Evolutionary conservation across 2,329 filamentous ascomycete genomes (phyloP), one percentile per base, ranked within the genome.

Genomic region (Calonectria pseudoreteaudii): DNA sequence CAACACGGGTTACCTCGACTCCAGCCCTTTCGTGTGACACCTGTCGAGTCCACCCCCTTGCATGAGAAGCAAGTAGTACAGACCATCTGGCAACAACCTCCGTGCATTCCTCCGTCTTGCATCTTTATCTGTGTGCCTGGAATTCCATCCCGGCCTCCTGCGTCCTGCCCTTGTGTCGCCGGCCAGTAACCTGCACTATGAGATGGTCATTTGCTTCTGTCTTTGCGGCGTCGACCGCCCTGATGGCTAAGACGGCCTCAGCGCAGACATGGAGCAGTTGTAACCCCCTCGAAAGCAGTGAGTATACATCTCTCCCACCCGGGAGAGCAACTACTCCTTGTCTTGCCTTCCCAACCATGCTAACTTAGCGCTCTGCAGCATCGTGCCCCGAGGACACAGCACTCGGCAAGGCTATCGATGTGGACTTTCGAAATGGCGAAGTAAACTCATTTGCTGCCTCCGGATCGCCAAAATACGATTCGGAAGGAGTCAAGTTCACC

Each of bases 401-500:
- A 0, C 90, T 98, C 5, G 95, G 95, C 71, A 94, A 92, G 87
- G 90, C 94, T n/a, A 93, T 96, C 80, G 90, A 91, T 75, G 93
- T 97, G 85, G 95, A 98, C 86, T 98, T 98, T 85, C 93, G 91
- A 41, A 87, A 93, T 77, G 94, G 94, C 75, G 85, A 88, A 36
- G 96, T 97, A 64, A 92, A 94, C 84, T 94, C 94, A 58, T 98
- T 98, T 85, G 92, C 90, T 3, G 85, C 93, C 7, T 91, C 90
- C 38, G 93, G 94, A 68, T 89, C 88, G 23, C 92, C 94, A 4
- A 92, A 91, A 1, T 98, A 98, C 86, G 90, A 89, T 82, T 88
- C 88, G 31, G 90, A 96, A 82, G 97, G 97, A 73, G 96, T 91
- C 31, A 91, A 91, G 20, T 97, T 99, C 83, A 95, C 94, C 31